Base-by-base conservation (phyloP, 345 rosid species). In the Brassica incana region DNA sequence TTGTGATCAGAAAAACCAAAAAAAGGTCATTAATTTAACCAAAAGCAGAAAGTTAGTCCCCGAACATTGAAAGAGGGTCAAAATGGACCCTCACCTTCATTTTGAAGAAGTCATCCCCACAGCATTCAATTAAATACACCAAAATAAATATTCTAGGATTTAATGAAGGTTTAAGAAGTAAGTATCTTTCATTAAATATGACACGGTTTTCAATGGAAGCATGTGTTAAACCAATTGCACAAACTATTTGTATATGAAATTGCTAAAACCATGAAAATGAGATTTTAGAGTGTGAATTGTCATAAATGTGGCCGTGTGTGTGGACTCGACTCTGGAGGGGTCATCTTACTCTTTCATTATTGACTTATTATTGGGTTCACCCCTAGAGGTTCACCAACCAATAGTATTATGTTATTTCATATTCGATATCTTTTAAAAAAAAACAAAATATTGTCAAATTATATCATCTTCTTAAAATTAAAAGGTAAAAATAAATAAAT, bases 221-320 rank as follows among this genome's bases (percentile, higher is more conserved):
- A 58, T 14, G 59, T 36, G 23, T 27, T 4, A 15, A 78, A 61
- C 43, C 9, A 73, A 71, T 70, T 35, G 45, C 60, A 71, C 25
- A 71, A 65, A 65, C n/a, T 65, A 38, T 40, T 40, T 14, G 56
- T 33, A 65, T 35, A 8, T 9, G n/a, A 54, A 38, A 6, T 67
- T 72, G n/a, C 20, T 72, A 65, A 43, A 54, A 43, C 40, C 35
- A 33, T 66, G 74, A 25, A 45, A 59, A 73, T 18, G 74, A 35
- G 69, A 67, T 38, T 66, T 67, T 2, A 63, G 68, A 72, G 62
- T 72, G 68, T 58, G 6, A 48, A 72, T 30, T 20, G 43, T 61
- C 82, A 68, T 79, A 61, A 79, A 79, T 73, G 78, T 74, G 82
- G 70, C 70, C 78, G 74, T 79, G 82, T 74, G 79, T 75, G 71